Conservation (phyloP, 306 rosid genomes). For the Vigna hirtella region DNA sequence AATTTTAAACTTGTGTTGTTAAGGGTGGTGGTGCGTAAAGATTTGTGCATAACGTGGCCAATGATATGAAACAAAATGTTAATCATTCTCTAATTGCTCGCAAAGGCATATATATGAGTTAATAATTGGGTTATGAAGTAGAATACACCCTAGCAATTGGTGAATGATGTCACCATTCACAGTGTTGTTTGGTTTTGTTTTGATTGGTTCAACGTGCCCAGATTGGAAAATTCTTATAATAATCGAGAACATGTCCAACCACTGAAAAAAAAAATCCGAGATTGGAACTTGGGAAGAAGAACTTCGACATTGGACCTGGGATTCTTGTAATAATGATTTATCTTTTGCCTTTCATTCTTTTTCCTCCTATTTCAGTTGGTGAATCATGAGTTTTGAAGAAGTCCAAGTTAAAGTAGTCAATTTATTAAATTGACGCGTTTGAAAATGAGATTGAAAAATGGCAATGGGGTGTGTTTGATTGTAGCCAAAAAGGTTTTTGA, state of each 20-base stretch:
- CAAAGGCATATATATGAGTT: neutral
- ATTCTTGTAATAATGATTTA: constrained; percentile 42
- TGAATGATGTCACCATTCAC: constrained; percentile 38
- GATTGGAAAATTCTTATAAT: constrained; percentile 38
- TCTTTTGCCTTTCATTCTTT: constrained; percentile 7
- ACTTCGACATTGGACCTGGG: constrained; percentile 39
- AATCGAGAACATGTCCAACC: constrained; percentile 18
- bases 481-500: constrained; percentile 29
- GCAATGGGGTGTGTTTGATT: constrained; percentile 19
- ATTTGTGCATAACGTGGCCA: constrained; percentile 47
- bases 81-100: constrained; percentile 46
- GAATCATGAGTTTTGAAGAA: constrained; percentile 30
- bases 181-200: neutral
- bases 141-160: constrained; percentile 41
- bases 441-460: neutral
- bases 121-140: too few relatives aligned
- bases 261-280: constrained; percentile 33
- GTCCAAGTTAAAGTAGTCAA: constrained; percentile 31
- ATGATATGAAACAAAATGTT: constrained; percentile 30
- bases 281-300: constrained; percentile 14
- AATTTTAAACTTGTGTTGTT: neutral
- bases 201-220: constrained; percentile 20
- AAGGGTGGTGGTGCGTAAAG: constrained; percentile 46
- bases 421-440: constrained; percentile 2
- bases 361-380: neutral